Base-by-base conservation (phyloP, 192 early-diverging fungal genomes). In the Blastocladiella britannica region DNA sequence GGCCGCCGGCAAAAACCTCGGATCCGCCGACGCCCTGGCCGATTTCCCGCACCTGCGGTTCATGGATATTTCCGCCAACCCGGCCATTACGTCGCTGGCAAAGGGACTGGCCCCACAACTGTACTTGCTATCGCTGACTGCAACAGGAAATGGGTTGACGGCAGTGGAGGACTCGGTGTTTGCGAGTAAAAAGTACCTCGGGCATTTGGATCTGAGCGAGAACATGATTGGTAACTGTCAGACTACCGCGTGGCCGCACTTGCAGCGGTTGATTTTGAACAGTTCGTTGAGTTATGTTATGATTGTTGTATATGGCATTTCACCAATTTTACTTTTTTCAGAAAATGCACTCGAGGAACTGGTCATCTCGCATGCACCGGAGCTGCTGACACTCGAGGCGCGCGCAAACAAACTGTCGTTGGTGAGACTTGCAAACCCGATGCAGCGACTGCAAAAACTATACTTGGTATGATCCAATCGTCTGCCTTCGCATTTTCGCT, bases 361-460 rank as follows among this genome's bases (percentile, higher is more conserved):
- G 7, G 37, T 51, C 25, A 67, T 78, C 26, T 61, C 61, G 4
- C 65, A 68, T 22, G 72, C 70, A 53, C 59, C 47, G 22, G 69
- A 70, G 37, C 62, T 78, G 23, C 22, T 70, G 8, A 72, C 75
- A 54, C 60, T 78, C 55, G 68, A 70, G 53, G 65, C 62, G 12
- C 58, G 73, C 3, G 53, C 30, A 51, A 78, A 78, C 62, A 69
- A 62, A 29, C 62, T 74, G 9, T 58, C 60, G 26, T 30, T 51
- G 24, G 37, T 9, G 25, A 60, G 64, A 15, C 55, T 78, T 20
- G 52, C 54, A 24, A 47, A 65, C 4, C 63, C 66, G 7, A 74
- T 70, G 56, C 64, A n/a, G n/a, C n/a, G n/a, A n/a, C 4, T 78
- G 15, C 71, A 75, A 58, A 60, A 66, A 47, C 66, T 78, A n/a